These are phyloP conservation scores for Aureococcus anophagefferens DNA, from an alignment of 108 stramenopile species.

Conservation along the genomic window DNA sequence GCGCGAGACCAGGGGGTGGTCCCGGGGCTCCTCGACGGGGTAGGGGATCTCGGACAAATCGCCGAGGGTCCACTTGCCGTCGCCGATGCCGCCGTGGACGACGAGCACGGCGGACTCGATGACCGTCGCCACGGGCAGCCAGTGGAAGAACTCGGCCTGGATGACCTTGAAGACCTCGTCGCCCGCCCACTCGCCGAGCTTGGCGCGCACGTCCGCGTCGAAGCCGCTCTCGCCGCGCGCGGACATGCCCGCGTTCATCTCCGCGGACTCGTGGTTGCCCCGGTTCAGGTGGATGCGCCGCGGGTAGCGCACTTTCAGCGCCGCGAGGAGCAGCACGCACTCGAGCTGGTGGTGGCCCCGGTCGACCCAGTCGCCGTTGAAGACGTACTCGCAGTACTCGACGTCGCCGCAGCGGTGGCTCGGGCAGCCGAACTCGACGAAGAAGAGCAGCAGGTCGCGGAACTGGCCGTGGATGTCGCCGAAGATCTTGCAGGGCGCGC, in stretches of 20 bases:
- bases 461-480: constrained; percentile 19
- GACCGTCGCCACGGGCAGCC: neutral
- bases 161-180: neutral
- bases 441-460: constrained; percentile 14
- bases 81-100: constrained; percentile 1
- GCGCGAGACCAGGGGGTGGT: too few relatives aligned
- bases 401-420: neutral
- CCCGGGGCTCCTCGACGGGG: too few relatives aligned
- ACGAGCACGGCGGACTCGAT: neutral
- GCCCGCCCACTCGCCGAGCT: neutral
- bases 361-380: constrained; percentile 11
- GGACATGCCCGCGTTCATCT: neutral
- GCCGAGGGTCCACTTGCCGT: neutral
- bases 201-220: neutral
- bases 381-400: neutral
- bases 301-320: neutral
- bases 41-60: neutral
- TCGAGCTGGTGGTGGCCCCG: constrained; percentile 4
- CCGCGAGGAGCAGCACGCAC: neutral
- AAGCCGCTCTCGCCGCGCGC: neutral
- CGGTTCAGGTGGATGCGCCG: neutral
- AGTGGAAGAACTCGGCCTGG: neutral
- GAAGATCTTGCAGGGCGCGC: constrained; percentile 8
- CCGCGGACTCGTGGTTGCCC: constrained; percentile 4
- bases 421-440: constrained; percentile 4